These are phyloP conservation scores for Claviceps maximensis DNA, from an alignment of 2,329 filamentous ascomycete genomes.

Conservation along the genomic window DNA sequence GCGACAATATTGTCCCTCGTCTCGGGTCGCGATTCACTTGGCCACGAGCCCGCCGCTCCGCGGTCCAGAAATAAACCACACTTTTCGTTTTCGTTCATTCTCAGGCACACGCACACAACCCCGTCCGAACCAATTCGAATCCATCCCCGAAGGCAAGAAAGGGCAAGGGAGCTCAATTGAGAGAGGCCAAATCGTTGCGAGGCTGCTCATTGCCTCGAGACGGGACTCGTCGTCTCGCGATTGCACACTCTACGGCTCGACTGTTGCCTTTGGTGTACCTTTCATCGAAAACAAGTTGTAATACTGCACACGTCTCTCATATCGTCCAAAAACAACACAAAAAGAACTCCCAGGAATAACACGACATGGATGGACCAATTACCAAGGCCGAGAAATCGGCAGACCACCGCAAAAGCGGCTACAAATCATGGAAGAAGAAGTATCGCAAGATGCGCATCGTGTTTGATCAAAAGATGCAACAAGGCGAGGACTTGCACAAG, in stretches of 20 bases:
- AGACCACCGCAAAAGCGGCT: conserved; percentile 33
- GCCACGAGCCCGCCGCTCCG: background rate
- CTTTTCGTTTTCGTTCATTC: background rate
- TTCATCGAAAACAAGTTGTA: background rate
- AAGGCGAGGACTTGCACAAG: conserved; percentile 70
- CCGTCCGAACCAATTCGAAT: background rate
- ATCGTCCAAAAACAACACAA: background rate
- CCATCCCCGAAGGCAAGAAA: background rate
- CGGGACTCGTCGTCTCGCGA: background rate
- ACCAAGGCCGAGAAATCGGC: conserved; percentile 32
- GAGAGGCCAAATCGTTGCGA: background rate
- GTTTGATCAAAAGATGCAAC: conserved; percentile 66
- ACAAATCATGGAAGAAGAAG: conserved; percentile 78
- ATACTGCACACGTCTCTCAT: background rate
- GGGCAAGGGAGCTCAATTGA: background rate
- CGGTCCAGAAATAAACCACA: background rate
- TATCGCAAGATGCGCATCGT: conserved; percentile 79
- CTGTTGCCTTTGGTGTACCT: background rate
- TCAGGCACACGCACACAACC: no score
- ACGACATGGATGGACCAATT: conserved; percentile 20
- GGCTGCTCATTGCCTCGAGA: background rate
- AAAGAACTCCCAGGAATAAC: background rate
- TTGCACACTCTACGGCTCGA: background rate
- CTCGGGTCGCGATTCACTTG: background rate
- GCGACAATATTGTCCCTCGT: background rate